Conservation (phyloP, 306 rosid genomes). For the Cicer judaicum region DNA sequence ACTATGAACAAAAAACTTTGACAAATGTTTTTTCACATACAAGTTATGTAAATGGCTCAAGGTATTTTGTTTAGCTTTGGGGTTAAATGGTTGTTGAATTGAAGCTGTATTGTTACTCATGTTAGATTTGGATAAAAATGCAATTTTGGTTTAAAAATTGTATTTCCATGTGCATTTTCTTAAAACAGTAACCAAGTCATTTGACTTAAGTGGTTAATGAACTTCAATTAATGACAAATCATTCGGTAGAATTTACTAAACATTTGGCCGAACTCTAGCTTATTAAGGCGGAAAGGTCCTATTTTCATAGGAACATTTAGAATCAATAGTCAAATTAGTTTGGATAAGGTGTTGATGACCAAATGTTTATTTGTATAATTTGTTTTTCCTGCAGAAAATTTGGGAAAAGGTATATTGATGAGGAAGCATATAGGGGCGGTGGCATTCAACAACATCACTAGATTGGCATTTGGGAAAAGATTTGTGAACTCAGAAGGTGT, state of each 20-base stretch:
- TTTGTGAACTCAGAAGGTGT: slow-evolving; percentile 74
- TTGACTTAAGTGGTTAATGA: too few relatives aligned
- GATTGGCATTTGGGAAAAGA: slow-evolving; percentile 88
- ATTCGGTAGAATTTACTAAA: too few relatives aligned
- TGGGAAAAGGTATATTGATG: slow-evolving; percentile 58
- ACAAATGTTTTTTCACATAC: background rate
- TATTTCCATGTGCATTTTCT: background rate
- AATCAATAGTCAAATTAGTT: too few relatives aligned
- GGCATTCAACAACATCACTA: slow-evolving; percentile 91
- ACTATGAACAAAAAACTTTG: background rate
- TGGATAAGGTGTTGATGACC: background rate
- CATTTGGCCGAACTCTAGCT: too few relatives aligned
- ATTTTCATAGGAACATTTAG: too few relatives aligned
- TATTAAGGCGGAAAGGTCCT: too few relatives aligned
- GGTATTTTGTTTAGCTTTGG: background rate
- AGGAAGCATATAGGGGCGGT: slow-evolving; percentile 76
- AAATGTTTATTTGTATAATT: slow-evolving; percentile 3
- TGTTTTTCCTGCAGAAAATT: slow-evolving; percentile 41
- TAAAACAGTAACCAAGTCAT: too few relatives aligned
- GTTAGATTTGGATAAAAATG: background rate
- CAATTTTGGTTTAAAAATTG: background rate
- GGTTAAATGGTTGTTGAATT: background rate
- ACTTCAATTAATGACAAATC: too few relatives aligned
- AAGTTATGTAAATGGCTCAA: background rate
- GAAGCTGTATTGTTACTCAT: too few relatives aligned